Evolutionary conservation across 345 rosid genomes (phyloP).

Genomic region (Abelmoschus esculentus): DNA sequence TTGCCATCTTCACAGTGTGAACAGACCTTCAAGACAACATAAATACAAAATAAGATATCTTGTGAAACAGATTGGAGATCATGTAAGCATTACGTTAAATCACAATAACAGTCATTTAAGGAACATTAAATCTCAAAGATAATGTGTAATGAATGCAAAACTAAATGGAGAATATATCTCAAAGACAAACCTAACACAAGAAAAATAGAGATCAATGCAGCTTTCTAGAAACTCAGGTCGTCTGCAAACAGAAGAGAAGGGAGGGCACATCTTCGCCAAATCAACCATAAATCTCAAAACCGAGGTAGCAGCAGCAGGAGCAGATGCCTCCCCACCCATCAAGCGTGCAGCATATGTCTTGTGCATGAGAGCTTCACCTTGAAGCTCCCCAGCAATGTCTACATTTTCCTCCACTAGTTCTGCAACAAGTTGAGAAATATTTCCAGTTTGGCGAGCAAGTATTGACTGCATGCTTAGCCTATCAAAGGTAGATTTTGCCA

Average conservation of each 20-base stretch:
- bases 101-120: neutral
- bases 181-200: constrained; percentile 79
- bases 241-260: constrained; percentile 89
- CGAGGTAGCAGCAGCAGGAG: constrained; percentile 97
- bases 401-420: constrained; percentile 86
- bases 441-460: constrained; percentile 88
- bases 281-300: constrained; percentile 98
- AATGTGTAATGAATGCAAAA: constrained; percentile 11
- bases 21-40: constrained; percentile 57
- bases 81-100: constrained; percentile 10
- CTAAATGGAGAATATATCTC: constrained; percentile 15
- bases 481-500: constrained; percentile 96
- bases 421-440: constrained; percentile 84
- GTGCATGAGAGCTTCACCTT: constrained; percentile 99
- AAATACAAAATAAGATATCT: neutral
- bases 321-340: constrained; percentile 98
- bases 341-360: constrained; percentile 97
- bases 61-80: constrained; percentile 4
- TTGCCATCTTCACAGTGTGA: constrained; percentile 79
- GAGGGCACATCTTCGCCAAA: constrained; percentile 92
- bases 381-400: constrained; percentile 94
- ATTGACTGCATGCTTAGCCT: constrained; percentile 75
- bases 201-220: constrained; percentile 93
- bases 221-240: constrained; percentile 83
- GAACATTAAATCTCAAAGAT: neutral